Percentiles rank a stretch among this genome's conserved stretches.
Conservation (phyloP, 148 eudicot species). For the Chenopodium quinoa region DNA sequence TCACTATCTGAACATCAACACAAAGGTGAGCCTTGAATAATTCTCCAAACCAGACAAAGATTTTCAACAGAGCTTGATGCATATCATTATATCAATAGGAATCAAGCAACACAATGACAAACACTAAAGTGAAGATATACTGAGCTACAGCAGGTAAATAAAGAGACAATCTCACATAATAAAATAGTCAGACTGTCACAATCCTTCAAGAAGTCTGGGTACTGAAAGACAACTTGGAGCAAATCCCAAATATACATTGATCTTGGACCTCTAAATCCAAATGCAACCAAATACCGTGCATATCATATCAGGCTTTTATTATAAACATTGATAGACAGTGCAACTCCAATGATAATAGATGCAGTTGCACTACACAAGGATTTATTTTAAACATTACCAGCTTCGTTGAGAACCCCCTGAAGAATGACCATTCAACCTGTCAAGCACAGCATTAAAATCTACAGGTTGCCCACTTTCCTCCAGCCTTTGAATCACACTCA, state of each 20-base stretch:
- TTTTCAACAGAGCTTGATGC: too few species aligned
- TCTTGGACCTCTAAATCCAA: slow-evolving; percentile 34
- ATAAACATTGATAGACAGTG: slow-evolving; percentile 29
- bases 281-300: slow-evolving; percentile 37
- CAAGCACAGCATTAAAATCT: slow-evolving; percentile 87
- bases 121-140: not conserved
- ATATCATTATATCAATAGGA: not conserved
- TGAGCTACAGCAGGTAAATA: slow-evolving; percentile 12
- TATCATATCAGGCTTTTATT: slow-evolving; percentile 42
- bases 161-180: slow-evolving; percentile 39
- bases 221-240: slow-evolving; percentile 15
- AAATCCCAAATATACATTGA: slow-evolving; percentile 40
- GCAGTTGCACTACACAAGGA: slow-evolving; percentile 23
- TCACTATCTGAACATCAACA: too few species aligned
- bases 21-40: too few species aligned
- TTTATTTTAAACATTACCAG: slow-evolving; percentile 43
- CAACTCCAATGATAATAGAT: slow-evolving; percentile 34
- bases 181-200: slow-evolving; percentile 39
- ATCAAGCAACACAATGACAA: slow-evolving; percentile 10
- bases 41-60: too few species aligned
- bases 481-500: slow-evolving; percentile 82
- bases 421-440: slow-evolving; percentile 82
- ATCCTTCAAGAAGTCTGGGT: slow-evolving; percentile 20
- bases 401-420: slow-evolving; percentile 78
- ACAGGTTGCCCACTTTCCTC: slow-evolving; percentile 87